These are phyloP conservation scores for Diospyros lotus DNA, from an alignment of 148 eudicot genomes.

Conservation along the genomic window DNA sequence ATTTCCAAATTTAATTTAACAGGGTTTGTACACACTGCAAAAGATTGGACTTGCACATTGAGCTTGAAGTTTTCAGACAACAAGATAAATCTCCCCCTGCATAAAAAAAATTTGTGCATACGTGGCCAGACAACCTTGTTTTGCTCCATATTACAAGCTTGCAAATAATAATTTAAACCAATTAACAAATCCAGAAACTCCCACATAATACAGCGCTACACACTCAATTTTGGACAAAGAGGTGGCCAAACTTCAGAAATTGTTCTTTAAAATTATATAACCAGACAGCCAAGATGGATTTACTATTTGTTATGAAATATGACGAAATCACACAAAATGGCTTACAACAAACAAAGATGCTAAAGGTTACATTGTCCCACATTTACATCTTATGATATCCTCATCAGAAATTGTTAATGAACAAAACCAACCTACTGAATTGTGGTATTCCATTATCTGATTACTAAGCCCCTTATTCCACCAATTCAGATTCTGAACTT, in stretches of 20 bases:
- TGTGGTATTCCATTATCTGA: neutral
- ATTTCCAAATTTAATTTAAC: neutral
- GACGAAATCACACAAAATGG: neutral
- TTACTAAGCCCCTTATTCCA: neutral
- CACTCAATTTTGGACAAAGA: no score
- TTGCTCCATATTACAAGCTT: no score
- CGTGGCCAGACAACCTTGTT: no score
- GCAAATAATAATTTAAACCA: neutral
- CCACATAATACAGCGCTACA: no score
- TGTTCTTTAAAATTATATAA: neutral
- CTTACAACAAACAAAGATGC: neutral
- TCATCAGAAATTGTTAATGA: neutral
- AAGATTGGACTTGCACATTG: no score
- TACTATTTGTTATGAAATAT: no score
- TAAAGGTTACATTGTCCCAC: neutral
- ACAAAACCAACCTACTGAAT: neutral
- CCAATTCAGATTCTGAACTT: neutral
- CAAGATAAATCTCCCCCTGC: neutral
- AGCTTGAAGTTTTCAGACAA: neutral
- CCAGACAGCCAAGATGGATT: neutral
- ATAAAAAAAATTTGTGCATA: conserved; percentile 7
- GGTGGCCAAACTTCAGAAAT: no score
- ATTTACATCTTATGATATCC: neutral
- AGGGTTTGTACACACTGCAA: neutral
- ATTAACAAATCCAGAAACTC: neutral